A percentile compares a stretch with the other conserved stretches of the same genome.
Conservation (phyloP, 78 protist genomes). For the slime mould (Dictyostelium discoideum) region dicty_2.7 NC_007090.3:5316001-5316500, state of each 20-base stretch:
- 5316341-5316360: not conserved
- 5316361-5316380: not conserved
- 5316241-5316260: conserved; percentile 36
- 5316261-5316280: not conserved
- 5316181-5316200: not conserved
- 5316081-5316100: not conserved
- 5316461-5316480: too few species aligned
- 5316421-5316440: not conserved
- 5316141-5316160: not conserved
- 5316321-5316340: conserved; percentile 37
- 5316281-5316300: not conserved
- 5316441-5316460: too few species aligned
- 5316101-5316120: conserved; percentile 17
- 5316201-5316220: not conserved
- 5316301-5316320: conserved; percentile 24
- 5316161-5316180: not conserved
- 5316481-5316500: too few species aligned
- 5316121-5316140: conserved; percentile 15
- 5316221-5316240: not conserved
- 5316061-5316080: not conserved
- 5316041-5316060: not conserved
- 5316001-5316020: not conserved
- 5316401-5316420: conserved; percentile 8
- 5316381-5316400: not conserved
- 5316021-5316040: not conserved